Base-by-base conservation (phyloP, 306 rosid species). In the Alnus glutinosa region DNA sequence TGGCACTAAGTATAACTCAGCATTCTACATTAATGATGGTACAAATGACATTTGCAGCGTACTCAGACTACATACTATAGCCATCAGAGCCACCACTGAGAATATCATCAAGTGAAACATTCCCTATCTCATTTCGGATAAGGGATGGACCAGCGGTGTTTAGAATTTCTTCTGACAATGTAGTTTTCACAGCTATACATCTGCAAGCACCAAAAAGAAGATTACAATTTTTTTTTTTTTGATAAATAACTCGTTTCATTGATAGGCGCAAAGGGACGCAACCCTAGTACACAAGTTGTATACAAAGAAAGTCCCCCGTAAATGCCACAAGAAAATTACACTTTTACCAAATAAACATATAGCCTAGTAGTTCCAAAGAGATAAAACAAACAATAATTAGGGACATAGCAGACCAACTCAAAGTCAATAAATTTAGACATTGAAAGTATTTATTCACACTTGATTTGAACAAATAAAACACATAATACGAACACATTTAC, bases 181-280 rank as follows among this genome's bases (percentile, higher is more conserved):
- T 90, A 52, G 98, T 95, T 82, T 85, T 90, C 80, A 95, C 97
- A 80, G 97, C 97, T 79, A 95, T 91, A 48, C 91, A 94, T 85
- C 98, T 94, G 86, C 88, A 82, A 57, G 77, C 74, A 82, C 73
- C 79, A 34, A 81, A 71, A 76, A 70, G 19, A 75, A 71, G 42
- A 74, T 70, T 39, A 62, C 28, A 23, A 23, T 23, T 23, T 23
- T 23, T 23, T 23, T 23, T 23, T 23, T 23, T 23, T 23, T 23
- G 28, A 23, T 23, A 23, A 23, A 23, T 23, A 23, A 23, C 28
- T 23, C 28, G 28, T 23, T 23, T 23, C 28, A 23, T 23, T 23
- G 28, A 23, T 23, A 23, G 28, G 28, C 0, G 28, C 28, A 23
- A 23, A 23, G 28, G 28, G 28, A 23, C 28, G 28, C 28, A 23